Conservation (phyloP, 129 eudicot genomes). For the Apium graveolens region DNA sequence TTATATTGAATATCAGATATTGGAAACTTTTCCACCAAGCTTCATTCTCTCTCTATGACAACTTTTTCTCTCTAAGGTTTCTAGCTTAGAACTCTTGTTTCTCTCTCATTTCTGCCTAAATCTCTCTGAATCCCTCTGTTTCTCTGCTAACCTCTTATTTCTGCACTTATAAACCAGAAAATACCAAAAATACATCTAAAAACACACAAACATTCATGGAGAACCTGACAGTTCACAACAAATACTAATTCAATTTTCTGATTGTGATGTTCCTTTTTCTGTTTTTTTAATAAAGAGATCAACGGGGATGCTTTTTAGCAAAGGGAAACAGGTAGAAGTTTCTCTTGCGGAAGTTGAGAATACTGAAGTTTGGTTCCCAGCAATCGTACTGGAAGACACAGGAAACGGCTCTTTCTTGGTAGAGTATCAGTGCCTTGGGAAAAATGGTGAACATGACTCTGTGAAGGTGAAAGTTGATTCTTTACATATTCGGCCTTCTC, state of each 20-base stretch:
- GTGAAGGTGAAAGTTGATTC: slow-evolving; percentile 36
- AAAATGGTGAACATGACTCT: slow-evolving; percentile 23
- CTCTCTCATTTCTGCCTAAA: too few relatives aligned
- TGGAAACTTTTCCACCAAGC: too few relatives aligned
- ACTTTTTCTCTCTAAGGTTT: too few relatives aligned
- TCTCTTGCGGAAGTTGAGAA: slow-evolving; percentile 36
- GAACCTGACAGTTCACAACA: too few relatives aligned
- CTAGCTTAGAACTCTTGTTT: too few relatives aligned
- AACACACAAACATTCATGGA: too few relatives aligned
- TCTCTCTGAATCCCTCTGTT: too few relatives aligned
- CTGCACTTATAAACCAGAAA: too few relatives aligned
- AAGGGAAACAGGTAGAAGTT: slow-evolving; percentile 70
- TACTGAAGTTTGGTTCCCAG: slow-evolving; percentile 71
- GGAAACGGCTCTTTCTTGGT: slow-evolving; percentile 40
- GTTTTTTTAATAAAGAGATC: slow-evolving; percentile 30
- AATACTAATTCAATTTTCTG: not conserved
- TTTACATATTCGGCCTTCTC: slow-evolving; percentile 58
- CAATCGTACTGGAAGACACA: slow-evolving; percentile 34
- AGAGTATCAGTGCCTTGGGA: slow-evolving; percentile 35
- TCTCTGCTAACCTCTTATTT: too few relatives aligned
- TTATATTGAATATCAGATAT: too few relatives aligned
- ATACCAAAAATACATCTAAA: too few relatives aligned
- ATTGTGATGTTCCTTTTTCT: slow-evolving; percentile 23
- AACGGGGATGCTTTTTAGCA: slow-evolving; percentile 50
- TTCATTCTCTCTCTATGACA: too few relatives aligned